Evolutionary conservation across 2,329 filamentous ascomycete species (phyloP), one percentile per base, ranked within the genome.

Genomic region (Ceratocystis destructans): DNA sequence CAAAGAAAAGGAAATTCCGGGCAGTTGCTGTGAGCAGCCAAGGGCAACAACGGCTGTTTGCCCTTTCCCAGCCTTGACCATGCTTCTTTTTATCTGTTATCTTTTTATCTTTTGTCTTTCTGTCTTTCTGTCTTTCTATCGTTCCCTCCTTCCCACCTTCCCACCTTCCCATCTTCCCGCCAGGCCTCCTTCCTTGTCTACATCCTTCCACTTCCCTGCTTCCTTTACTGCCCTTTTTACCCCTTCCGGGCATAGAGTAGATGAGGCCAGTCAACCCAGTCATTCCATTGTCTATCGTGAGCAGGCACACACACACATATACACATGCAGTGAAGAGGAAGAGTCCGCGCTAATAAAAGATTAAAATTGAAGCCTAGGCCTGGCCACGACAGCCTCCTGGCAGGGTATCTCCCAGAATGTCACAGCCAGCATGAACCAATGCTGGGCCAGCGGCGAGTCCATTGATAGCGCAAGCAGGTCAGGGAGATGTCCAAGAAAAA

Each of bases 41-140:
- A 59, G 50, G 63, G 61, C 61, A 62, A 61, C 17, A 61, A 25
- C 57, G 28, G 20, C 57, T n/a, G 22, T 61, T 37, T 37, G 57
- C 12, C n/a, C 37, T 17, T 62, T 25, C 59, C 59, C 37, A 62
- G n/a, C 37, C 8, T 25, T 33, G 48, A 8, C 20, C 48, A 53
- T 53, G 15, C n/a, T 37, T 20, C 45, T 48, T 20, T 22, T 46
- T 46, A 7, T 46, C 45, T 6, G 7, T 20, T n/a, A 17, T 20
- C 45, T 20, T 15, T 15, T 46, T 46, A 7, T 46, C 45, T 6
- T 20, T 20, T 46, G 5, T 20, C 45, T 20, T 15, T 25, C 22
- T 25, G 22, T 25, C 22, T 25, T 25, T 25, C 22, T 25, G 22
- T 25, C 22, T 25, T 25, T 37, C 45, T 46, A 46, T 46, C 45